Evolutionary conservation across 345 rosid species (phyloP).

Genomic region (Euphorbia peplus): DNA sequence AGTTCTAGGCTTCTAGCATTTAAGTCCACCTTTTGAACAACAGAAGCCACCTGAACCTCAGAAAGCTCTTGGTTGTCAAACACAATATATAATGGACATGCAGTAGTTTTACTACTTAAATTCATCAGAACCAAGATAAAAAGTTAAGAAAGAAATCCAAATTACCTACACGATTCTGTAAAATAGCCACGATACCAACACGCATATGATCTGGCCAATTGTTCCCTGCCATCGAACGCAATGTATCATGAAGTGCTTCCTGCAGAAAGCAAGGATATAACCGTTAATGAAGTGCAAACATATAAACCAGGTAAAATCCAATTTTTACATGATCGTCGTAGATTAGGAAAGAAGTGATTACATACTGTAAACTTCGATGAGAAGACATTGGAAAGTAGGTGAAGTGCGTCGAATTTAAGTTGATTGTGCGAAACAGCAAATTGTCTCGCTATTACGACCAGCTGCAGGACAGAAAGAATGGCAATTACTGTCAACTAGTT

Average conservation of each 20-base stretch:
- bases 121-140: slow-evolving; percentile 1
- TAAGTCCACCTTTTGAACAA: neutral
- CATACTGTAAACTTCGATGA: slow-evolving; percentile 57
- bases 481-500: slow-evolving; percentile 1
- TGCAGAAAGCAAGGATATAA: slow-evolving; percentile 27
- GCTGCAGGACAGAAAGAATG: slow-evolving; percentile 38
- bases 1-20: neutral
- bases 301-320: neutral
- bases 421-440: slow-evolving; percentile 80
- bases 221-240: slow-evolving; percentile 41
- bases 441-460: slow-evolving; percentile 52
- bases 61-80: neutral
- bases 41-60: slow-evolving; percentile 1
- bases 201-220: slow-evolving; percentile 63
- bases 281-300: neutral
- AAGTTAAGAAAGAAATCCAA: neutral
- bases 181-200: slow-evolving; percentile 65
- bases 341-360: neutral
- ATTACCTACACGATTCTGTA: slow-evolving; percentile 84
- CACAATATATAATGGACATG: neutral
- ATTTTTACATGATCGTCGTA: neutral
- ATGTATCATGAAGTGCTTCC: slow-evolving; percentile 58
- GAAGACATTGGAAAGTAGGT: slow-evolving; percentile 66
- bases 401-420: slow-evolving; percentile 80
- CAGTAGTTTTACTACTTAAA: neutral